These are phyloP conservation scores for Phytophthora idaei DNA, from an alignment of 352 stramenopile genomes.

Conservation along the genomic window DNA sequence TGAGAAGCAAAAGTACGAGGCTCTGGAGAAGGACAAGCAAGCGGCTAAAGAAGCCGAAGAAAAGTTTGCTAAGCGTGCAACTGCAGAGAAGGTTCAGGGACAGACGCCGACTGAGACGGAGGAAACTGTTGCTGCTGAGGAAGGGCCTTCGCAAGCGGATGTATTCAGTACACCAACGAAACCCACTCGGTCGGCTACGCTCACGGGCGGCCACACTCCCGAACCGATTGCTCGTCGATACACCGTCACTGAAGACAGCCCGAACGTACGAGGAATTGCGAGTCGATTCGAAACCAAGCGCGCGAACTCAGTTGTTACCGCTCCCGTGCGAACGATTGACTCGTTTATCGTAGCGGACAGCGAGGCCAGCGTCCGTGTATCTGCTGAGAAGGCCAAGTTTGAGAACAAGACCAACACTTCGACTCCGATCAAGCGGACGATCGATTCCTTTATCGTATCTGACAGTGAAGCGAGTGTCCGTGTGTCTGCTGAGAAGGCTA, in stretches of 20 bases:
- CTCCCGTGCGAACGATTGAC: constrained; percentile 38
- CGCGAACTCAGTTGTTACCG: constrained; percentile 51
- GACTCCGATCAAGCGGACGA: constrained; percentile 28
- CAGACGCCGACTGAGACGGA: constrained; percentile 8
- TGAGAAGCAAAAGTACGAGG: constrained; percentile 62
- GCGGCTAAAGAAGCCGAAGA: constrained; percentile 17
- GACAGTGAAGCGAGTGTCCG: constrained; percentile 35
- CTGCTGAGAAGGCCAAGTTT: constrained; percentile 38
- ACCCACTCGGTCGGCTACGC: constrained; percentile 1
- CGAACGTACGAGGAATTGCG: constrained; percentile 53
- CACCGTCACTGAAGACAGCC: constrained; percentile 21
- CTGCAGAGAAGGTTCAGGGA: too few relatives aligned
- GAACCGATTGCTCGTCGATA: constrained; percentile 22
- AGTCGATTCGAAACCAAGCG: constrained; percentile 72
- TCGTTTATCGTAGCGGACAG: constrained; percentile 39
- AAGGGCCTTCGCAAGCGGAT: constrained; percentile 6
- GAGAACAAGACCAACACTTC: constrained; percentile 32
- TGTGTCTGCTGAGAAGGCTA: constrained; percentile 37
- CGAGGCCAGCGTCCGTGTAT: constrained; percentile 39
- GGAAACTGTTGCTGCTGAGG: not conserved
- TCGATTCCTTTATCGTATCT: constrained; percentile 38
- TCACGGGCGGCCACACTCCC: not conserved
- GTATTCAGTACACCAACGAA: constrained; percentile 18
- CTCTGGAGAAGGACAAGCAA: constrained; percentile 51
- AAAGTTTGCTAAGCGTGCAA: too few relatives aligned